phyloP scores from a whole-genome alignment of 2,329 filamentous ascomycete species.

The Beauveria sp. region DNA sequence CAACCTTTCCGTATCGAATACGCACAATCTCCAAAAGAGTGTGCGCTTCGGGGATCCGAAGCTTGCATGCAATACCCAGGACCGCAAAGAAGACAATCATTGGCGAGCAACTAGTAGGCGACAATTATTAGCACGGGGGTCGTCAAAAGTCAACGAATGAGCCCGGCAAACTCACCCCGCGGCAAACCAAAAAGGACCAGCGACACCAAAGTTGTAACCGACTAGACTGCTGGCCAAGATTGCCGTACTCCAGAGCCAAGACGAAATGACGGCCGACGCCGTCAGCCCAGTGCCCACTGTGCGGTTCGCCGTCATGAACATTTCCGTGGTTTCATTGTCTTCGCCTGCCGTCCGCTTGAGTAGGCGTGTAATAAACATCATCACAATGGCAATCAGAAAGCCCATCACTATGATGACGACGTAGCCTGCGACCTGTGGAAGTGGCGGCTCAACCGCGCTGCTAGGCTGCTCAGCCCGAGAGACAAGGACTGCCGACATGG shows the following conservation, averaged over 20 bases:
- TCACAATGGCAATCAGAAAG: slow-evolving; percentile 29
- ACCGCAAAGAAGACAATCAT: slow-evolving; percentile 50
- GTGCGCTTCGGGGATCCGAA: slow-evolving; percentile 45
- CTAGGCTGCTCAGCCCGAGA: neutral
- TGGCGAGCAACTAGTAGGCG: slow-evolving; percentile 30
- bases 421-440: slow-evolving; percentile 23
- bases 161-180: slow-evolving; percentile 30
- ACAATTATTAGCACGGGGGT: neutral
- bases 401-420: slow-evolving; percentile 27
- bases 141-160: neutral
- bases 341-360: slow-evolving; percentile 42
- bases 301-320: slow-evolving; percentile 48
- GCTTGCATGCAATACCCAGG: slow-evolving; percentile 42
- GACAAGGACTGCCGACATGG: neutral
- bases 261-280: slow-evolving; percentile 45
- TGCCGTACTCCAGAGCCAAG: slow-evolving; percentile 47
- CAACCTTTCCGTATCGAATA: slow-evolving; percentile 39
- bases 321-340: slow-evolving; percentile 45
- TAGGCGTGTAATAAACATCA: slow-evolving; percentile 38
- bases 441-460: slow-evolving; percentile 14
- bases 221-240: slow-evolving; percentile 42
- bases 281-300: slow-evolving; percentile 42
- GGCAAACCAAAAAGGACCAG: slow-evolving; percentile 50
- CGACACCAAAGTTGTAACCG: slow-evolving; percentile 46
- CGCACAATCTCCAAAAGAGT: slow-evolving; percentile 46